Evolutionary conservation across 345 rosid species (phyloP).

Genomic region (Salix viminalis): DNA sequence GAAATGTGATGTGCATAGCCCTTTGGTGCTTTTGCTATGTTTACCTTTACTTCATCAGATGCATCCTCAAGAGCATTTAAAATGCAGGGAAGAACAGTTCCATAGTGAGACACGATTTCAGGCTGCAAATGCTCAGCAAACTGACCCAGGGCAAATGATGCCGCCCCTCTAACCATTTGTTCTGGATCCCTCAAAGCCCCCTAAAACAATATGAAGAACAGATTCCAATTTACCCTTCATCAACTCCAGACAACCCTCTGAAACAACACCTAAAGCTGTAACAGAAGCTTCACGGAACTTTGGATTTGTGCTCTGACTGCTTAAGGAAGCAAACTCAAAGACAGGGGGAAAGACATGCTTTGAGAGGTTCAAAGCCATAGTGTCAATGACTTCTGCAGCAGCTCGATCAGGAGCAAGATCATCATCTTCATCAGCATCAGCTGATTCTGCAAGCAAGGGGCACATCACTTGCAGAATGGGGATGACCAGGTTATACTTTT

Average conservation of each 20-base stretch:
- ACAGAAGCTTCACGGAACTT: slow-evolving; percentile 94
- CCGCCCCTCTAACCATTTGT: slow-evolving; percentile 97
- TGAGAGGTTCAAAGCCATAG: slow-evolving; percentile 86
- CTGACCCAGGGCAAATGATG: slow-evolving; percentile 96
- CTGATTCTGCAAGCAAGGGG: slow-evolving; percentile 89
- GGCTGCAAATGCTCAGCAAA: slow-evolving; percentile 99
- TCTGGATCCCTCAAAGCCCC: slow-evolving; percentile 86
- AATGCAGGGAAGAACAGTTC: slow-evolving; percentile 85
- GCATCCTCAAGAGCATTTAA: slow-evolving; percentile 87
- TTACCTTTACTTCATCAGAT: slow-evolving; percentile 97
- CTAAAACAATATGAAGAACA: slow-evolving; percentile 75
- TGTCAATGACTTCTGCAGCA: slow-evolving; percentile 99
- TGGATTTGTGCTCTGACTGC: slow-evolving; percentile 62
- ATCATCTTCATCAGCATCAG: slow-evolving; percentile 70
- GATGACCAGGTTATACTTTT: slow-evolving; percentile 71
- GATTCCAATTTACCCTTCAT: slow-evolving; percentile 85
- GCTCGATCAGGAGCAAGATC: slow-evolving; percentile 99
- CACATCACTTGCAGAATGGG: slow-evolving; percentile 97
- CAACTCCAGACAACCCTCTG: slow-evolving; percentile 85
- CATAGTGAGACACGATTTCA: slow-evolving; percentile 77
- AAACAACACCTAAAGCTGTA: slow-evolving; percentile 86
- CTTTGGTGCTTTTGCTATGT: slow-evolving; percentile 6
- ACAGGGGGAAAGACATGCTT: slow-evolving; percentile 80
- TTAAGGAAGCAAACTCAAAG: slow-evolving; percentile 77
- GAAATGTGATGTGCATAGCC: neutral